phyloP scores from a whole-genome alignment of 352 stramenopile species.

The Pythium aquatile region DNA sequence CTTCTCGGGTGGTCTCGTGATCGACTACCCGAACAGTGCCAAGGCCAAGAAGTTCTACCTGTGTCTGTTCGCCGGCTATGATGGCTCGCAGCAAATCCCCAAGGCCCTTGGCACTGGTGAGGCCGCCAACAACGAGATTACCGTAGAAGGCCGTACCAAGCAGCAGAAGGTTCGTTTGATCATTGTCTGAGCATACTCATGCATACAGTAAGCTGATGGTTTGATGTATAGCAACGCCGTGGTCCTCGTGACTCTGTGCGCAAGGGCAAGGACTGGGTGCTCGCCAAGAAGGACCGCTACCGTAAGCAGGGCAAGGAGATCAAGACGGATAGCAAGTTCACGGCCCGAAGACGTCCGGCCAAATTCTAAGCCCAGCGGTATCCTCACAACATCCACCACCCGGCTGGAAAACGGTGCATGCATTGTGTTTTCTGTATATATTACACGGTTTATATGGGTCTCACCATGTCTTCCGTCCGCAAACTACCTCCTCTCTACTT shows the following conservation, averaged over 20 bases:
- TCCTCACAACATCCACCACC: not conserved
- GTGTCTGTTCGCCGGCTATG: slow-evolving; percentile 95
- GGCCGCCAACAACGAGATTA: slow-evolving; percentile 43
- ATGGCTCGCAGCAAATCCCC: slow-evolving; percentile 72
- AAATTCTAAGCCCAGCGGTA: slow-evolving; percentile 87
- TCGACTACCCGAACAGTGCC: slow-evolving; percentile 99
- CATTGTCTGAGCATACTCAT: not conserved
- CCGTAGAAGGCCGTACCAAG: slow-evolving; percentile 59
- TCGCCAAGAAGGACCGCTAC: slow-evolving; percentile 98
- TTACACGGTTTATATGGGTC: slow-evolving; percentile 40
- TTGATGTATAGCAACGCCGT: slow-evolving; percentile 38
- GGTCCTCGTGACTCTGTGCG: slow-evolving; percentile 47
- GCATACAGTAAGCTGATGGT: not conserved
- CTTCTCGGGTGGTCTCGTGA: slow-evolving; percentile 96
- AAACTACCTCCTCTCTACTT: slow-evolving; percentile 9
- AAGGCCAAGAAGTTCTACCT: slow-evolving; percentile 99
- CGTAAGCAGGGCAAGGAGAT: slow-evolving; percentile 97
- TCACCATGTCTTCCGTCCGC: slow-evolving; percentile 9
- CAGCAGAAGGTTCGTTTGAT: slow-evolving; percentile 33
- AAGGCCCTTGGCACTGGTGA: slow-evolving; percentile 74
- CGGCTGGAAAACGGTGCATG: not conserved
- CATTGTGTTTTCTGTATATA: slow-evolving; percentile 44
- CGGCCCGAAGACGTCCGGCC: slow-evolving; percentile 92
- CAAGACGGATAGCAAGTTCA: slow-evolving; percentile 98
- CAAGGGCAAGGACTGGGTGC: slow-evolving; percentile 94